Conservation (phyloP, 164 flowering plant species). For the Litsea cubeba region DNA sequence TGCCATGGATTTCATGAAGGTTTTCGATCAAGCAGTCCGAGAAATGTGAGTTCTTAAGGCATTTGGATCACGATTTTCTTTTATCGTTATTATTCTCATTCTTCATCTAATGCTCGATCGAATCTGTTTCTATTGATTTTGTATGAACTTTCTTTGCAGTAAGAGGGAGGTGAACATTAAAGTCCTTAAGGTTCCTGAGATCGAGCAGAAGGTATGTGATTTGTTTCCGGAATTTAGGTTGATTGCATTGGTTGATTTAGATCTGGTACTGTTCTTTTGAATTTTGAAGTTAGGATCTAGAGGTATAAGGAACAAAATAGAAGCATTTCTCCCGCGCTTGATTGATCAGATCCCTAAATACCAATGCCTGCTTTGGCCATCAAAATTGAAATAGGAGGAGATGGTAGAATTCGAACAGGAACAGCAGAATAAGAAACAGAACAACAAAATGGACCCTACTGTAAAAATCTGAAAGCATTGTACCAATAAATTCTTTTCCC, state of each 20-base stretch:
- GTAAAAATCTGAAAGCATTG: too few relatives aligned
- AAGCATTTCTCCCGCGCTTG: too few relatives aligned
- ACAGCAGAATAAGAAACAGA: too few relatives aligned
- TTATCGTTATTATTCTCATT: not conserved
- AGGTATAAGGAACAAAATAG: too few relatives aligned
- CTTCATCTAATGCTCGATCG: not conserved
- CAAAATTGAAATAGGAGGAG: too few relatives aligned
- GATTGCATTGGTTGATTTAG: not conserved
- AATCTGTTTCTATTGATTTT: constrained; percentile 1
- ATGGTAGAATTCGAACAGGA: too few relatives aligned
- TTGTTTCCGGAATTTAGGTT: not conserved
- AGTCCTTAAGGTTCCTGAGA: constrained; percentile 37
- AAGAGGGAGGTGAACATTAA: constrained; percentile 85
- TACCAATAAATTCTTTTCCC: too few relatives aligned
- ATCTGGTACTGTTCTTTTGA: not conserved
- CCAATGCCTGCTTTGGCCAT: too few relatives aligned
- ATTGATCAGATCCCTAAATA: too few relatives aligned
- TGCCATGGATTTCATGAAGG: constrained; percentile 99
- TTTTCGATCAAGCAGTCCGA: constrained; percentile 87
- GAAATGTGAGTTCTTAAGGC: constrained; percentile 62
- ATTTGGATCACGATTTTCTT: not conserved
- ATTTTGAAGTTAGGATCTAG: not conserved
- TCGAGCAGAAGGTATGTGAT: constrained; percentile 77
- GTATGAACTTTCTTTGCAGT: constrained; percentile 31
- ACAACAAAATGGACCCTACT: too few relatives aligned